Percentiles rank a stretch among this genome's conserved stretches.
phyloP scores from a whole-genome alignment of 2,329 filamentous ascomycete genomes.

The Aspergillus brunneoviolaceus region DNA sequence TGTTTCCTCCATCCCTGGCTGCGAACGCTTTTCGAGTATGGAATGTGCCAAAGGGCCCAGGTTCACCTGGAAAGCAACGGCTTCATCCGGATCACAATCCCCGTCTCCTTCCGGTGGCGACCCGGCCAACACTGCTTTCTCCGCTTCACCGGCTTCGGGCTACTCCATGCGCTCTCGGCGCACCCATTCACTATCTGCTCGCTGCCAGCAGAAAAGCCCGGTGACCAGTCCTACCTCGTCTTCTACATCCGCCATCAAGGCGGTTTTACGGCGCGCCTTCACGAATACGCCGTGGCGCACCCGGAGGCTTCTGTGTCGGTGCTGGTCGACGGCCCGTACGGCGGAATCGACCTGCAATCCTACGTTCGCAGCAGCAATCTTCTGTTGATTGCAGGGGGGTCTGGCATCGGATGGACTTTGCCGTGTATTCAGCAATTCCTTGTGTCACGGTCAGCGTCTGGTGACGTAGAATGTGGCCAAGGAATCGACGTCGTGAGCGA shows the following conservation, averaged over 20 bases:
- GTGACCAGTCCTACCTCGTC: slow-evolving; percentile 41
- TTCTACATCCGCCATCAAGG: slow-evolving; percentile 55
- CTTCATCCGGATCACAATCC: too few relatives aligned
- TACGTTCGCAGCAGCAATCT: not conserved
- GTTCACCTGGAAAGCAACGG: too few relatives aligned
- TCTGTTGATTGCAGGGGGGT: not conserved
- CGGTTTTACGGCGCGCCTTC: slow-evolving; percentile 52
- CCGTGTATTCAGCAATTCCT: not conserved
- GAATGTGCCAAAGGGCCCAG: too few relatives aligned
- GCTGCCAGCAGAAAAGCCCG: slow-evolving; percentile 31
- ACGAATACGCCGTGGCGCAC: slow-evolving; percentile 36
- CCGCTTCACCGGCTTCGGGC: too few relatives aligned
- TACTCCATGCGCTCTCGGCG: too few relatives aligned
- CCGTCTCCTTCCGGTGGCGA: too few relatives aligned
- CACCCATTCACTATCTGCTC: slow-evolving; percentile 37
- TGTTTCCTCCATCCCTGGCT: too few relatives aligned
- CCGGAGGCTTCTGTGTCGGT: slow-evolving; percentile 45
- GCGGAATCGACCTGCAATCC: slow-evolving; percentile 37
- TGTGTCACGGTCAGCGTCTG: too few relatives aligned
- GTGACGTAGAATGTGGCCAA: not conserved
- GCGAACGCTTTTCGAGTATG: too few relatives aligned
- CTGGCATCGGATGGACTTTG: not conserved
- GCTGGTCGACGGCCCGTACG: slow-evolving; percentile 59
- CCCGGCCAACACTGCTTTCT: too few relatives aligned
- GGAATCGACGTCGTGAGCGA: not conserved